Percentiles rank a stretch among this genome's conserved stretches.
These are phyloP conservation scores for Fusarium concolor DNA, from an alignment of 2,329 filamentous ascomycete genomes.

Conservation along the genomic window DNA sequence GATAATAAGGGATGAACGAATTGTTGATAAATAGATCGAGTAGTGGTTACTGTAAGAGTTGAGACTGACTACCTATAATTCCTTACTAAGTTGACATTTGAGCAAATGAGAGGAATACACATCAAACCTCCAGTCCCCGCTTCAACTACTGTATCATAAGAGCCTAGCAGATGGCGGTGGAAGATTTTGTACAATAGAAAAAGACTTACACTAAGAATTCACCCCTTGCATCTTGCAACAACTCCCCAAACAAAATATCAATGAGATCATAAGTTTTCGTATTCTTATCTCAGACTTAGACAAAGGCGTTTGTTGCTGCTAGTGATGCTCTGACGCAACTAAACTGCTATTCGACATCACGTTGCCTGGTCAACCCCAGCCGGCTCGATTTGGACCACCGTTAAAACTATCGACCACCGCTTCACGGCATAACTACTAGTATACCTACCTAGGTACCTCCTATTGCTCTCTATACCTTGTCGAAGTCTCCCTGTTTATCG, in stretches of 20 bases:
- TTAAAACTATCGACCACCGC: slow-evolving; percentile 32
- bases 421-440: slow-evolving; percentile 16
- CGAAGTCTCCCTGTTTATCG: slow-evolving; percentile 13
- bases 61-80: not conserved
- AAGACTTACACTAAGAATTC: not conserved
- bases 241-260: not conserved
- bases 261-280: slow-evolving; percentile 25
- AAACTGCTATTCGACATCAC: slow-evolving; percentile 13
- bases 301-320: slow-evolving; percentile 37
- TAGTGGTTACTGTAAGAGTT: not conserved
- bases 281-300: slow-evolving; percentile 15
- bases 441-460: not conserved
- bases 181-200: slow-evolving; percentile 28
- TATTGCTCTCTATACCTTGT: slow-evolving; percentile 7
- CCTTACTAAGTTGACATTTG: slow-evolving; percentile 16
- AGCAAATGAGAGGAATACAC: slow-evolving; percentile 47
- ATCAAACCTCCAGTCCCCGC: slow-evolving; percentile 42
- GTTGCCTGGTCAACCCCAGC: slow-evolving; percentile 48
- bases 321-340: slow-evolving; percentile 40
- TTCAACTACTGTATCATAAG: slow-evolving; percentile 23
- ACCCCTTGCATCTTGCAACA: slow-evolving; percentile 1
- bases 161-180: slow-evolving; percentile 26
- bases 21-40: slow-evolving; percentile 8
- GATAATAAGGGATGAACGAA: slow-evolving; percentile 53
- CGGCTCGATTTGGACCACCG: slow-evolving; percentile 26